A percentile compares a stretch with the other conserved stretches of the same genome.
These are phyloP conservation scores for Prunus persica DNA, from an alignment of 306 rosid genomes.

Conservation along the genomic window Prunus_persica_NCBIv2 NC_034010.1:3879001-3879500, in stretches of 20 bases:
- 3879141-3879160: slow-evolving; percentile 19
- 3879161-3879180: slow-evolving; percentile 77
- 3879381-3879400: slow-evolving; percentile 99
- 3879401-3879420: slow-evolving; percentile 76
- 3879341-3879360: slow-evolving; percentile 88
- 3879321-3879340: slow-evolving; percentile 86
- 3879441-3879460: slow-evolving; percentile 95
- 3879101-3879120: background rate
- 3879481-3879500: slow-evolving; percentile 2
- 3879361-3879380: slow-evolving; percentile 94
- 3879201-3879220: slow-evolving; percentile 98
- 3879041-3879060: slow-evolving; percentile 91
- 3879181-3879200: slow-evolving; percentile 91
- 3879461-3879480: slow-evolving; percentile 66
- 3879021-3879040: slow-evolving; percentile 92
- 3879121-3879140: slow-evolving; percentile 17
- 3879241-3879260: slow-evolving; percentile 85
- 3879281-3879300: slow-evolving; percentile 96
- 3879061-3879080: slow-evolving; percentile 45
- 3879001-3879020: slow-evolving; percentile 98
- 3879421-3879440: slow-evolving; percentile 96
- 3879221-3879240: slow-evolving; percentile 98
- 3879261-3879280: slow-evolving; percentile 99
- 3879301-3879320: slow-evolving; percentile 63
- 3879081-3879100: background rate